Evolutionary conservation across 441 rosid genomes (phyloP).

Genomic region (Aquilaria agallochum): DNA sequence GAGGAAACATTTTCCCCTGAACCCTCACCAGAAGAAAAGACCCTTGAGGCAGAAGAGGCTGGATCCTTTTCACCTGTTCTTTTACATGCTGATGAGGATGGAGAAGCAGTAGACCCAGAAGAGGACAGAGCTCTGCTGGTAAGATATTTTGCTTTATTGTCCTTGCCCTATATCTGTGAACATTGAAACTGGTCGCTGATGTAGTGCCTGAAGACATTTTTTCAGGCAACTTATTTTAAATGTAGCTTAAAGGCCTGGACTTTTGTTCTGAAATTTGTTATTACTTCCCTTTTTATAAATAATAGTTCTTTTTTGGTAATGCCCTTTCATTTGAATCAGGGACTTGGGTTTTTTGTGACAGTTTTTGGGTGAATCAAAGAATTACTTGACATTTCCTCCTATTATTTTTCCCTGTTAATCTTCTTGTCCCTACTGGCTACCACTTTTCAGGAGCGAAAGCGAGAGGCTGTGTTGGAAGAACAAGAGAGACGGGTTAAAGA

Average conservation of each 20-base stretch:
- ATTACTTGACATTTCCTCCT: too few species aligned
- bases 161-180: slow-evolving; percentile 1
- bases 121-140: slow-evolving; percentile 87
- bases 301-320: too few species aligned
- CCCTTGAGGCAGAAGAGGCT: slow-evolving; percentile 54
- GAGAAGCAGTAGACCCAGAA: slow-evolving; percentile 92
- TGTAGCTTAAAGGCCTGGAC: too few species aligned
- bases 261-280: too few species aligned
- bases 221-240: background rate
- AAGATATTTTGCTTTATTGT: slow-evolving; percentile 10
- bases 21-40: slow-evolving; percentile 46
- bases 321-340: too few species aligned
- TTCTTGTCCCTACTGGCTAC: too few species aligned
- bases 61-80: slow-evolving; percentile 93
- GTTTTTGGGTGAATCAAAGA: too few species aligned
- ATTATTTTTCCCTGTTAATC: too few species aligned
- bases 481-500: slow-evolving; percentile 73
- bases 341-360: too few species aligned
- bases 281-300: too few species aligned
- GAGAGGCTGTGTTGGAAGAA: slow-evolving; percentile 60
- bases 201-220: slow-evolving; percentile 14
- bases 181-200: slow-evolving; percentile 10
- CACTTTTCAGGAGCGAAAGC: slow-evolving; percentile 53
- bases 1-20: slow-evolving; percentile 64
- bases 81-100: slow-evolving; percentile 77